phyloP scores from a whole-genome alignment of 2,329 filamentous ascomycete species.

The Botryosphaeria agaves region DNA sequence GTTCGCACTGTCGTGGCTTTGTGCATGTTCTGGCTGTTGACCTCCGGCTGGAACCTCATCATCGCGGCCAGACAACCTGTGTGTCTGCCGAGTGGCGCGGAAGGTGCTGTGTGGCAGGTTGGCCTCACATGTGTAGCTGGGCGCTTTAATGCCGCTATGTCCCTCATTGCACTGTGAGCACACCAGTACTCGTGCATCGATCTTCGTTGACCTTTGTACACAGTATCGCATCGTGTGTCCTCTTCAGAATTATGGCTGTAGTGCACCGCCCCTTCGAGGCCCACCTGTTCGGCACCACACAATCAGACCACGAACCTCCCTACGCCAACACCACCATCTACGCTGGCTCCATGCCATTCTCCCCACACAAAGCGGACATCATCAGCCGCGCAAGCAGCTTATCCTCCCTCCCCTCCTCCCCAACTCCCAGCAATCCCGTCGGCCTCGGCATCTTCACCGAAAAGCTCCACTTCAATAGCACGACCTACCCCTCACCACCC shows the following conservation, averaged over 20 bases:
- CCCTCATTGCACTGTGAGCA: slow-evolving; percentile 16
- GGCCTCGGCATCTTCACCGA: slow-evolving; percentile 2
- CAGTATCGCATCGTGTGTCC: slow-evolving; percentile 14
- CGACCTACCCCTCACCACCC: neutral
- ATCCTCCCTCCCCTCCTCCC: neutral
- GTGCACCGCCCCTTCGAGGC: slow-evolving; percentile 20
- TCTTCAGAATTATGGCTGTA: slow-evolving; percentile 16
- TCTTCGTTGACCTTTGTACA: neutral
- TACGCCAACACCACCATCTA: neutral
- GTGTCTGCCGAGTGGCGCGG: slow-evolving; percentile 11
- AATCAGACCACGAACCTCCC: neutral
- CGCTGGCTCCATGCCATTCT: neutral
- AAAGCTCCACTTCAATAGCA: neutral
- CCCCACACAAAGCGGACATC: neutral
- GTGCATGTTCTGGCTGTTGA: slow-evolving; percentile 19
- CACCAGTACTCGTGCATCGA: neutral
- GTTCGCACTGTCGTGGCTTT: slow-evolving; percentile 14
- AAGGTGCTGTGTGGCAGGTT: slow-evolving; percentile 14
- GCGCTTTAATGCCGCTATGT: slow-evolving; percentile 14
- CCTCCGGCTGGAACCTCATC: slow-evolving; percentile 21
- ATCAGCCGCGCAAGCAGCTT: neutral
- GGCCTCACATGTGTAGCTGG: slow-evolving; percentile 15
- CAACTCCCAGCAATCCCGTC: neutral
- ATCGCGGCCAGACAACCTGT: slow-evolving; percentile 17
- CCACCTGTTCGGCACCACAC: slow-evolving; percentile 12